Conservation (phyloP, 805 yeast genomes). For the Lipomyces lipofer region DNA sequence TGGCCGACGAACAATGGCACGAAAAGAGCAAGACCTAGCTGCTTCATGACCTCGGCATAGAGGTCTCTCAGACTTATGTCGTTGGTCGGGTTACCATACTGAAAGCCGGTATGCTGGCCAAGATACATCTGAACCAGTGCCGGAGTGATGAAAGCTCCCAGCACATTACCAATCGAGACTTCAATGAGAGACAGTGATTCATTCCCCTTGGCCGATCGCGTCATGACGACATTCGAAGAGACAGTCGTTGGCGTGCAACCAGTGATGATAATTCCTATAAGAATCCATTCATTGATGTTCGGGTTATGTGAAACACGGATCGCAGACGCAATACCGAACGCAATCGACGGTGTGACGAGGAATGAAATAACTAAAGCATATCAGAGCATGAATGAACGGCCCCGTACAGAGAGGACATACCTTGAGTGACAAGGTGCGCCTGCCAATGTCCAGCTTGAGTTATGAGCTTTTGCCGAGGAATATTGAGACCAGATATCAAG, state of each 20-base stretch:
- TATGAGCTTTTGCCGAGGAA: conserved; percentile 62
- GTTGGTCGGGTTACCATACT: conserved; percentile 79
- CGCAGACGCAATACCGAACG: conserved; percentile 71
- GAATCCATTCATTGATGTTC: conserved; percentile 69
- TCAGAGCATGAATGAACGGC: not conserved
- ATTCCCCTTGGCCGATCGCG: conserved; percentile 81
- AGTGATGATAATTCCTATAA: conserved; percentile 79
- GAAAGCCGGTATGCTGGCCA: conserved; percentile 54
- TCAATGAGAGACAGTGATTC: conserved; percentile 76
- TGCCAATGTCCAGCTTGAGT: conserved; percentile 75
- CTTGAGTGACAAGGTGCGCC: conserved; percentile 70
- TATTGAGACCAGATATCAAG: conserved; percentile 75
- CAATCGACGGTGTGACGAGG: conserved; percentile 65
- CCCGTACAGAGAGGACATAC: not conserved
- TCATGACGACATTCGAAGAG: conserved; percentile 90
- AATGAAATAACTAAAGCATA: conserved; percentile 53
- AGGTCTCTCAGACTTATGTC: conserved; percentile 46
- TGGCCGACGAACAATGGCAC: conserved; percentile 90
- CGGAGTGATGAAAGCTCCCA: conserved; percentile 88
- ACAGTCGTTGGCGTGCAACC: conserved; percentile 91
- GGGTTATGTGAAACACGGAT: conserved; percentile 58
- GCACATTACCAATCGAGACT: conserved; percentile 77
- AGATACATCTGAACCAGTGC: conserved; percentile 75
- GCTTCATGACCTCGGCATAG: conserved; percentile 80
- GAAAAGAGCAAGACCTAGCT: conserved; percentile 79